phyloP scores from a whole-genome alignment of 495 filamentous ascomycete genomes.

The Penicillium crystallinum region DNA sequence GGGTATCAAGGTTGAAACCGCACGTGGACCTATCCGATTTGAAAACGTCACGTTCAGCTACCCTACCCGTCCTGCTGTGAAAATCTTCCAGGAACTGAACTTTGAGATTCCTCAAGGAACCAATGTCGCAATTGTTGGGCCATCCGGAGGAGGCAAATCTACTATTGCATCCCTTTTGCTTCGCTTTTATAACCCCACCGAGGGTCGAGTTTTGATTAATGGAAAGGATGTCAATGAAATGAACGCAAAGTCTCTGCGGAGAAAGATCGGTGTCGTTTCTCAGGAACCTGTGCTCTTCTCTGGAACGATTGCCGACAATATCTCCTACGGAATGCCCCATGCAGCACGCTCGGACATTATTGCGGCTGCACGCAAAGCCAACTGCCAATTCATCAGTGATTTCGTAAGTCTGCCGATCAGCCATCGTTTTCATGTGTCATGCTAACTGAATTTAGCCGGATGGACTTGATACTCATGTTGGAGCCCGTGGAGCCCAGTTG shows the following conservation, averaged over 20 bases:
- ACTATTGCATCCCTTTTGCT: slow-evolving; percentile 86
- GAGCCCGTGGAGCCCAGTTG: slow-evolving; percentile 86
- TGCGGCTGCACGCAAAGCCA: slow-evolving; percentile 84
- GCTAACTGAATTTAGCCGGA: slow-evolving; percentile 54
- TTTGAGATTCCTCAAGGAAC: slow-evolving; percentile 89
- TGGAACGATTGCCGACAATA: slow-evolving; percentile 93
- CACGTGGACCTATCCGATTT: slow-evolving; percentile 82
- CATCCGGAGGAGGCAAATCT: slow-evolving; percentile 90
- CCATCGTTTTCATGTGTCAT: slow-evolving; percentile 4
- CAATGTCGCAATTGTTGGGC: slow-evolving; percentile 95
- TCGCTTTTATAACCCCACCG: slow-evolving; percentile 81
- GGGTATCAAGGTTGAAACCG: slow-evolving; percentile 69
- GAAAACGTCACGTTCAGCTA: slow-evolving; percentile 82
- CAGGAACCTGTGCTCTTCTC: slow-evolving; percentile 97
- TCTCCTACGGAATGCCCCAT: slow-evolving; percentile 80
- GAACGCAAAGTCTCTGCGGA: slow-evolving; percentile 91
- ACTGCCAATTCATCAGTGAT: slow-evolving; percentile 93
- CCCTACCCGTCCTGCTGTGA: slow-evolving; percentile 82
- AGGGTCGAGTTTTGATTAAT: slow-evolving; percentile 75
- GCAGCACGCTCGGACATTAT: slow-evolving; percentile 79
- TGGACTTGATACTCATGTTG: slow-evolving; percentile 89
- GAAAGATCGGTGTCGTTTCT: slow-evolving; percentile 89
- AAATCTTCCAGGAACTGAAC: slow-evolving; percentile 80
- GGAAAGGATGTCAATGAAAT: slow-evolving; percentile 77
- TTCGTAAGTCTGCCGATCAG: slow-evolving; percentile 52